Evolutionary conservation across 768 basidiomycete species (phyloP).

Genomic region (Cystobasidium onofrii): DNA sequence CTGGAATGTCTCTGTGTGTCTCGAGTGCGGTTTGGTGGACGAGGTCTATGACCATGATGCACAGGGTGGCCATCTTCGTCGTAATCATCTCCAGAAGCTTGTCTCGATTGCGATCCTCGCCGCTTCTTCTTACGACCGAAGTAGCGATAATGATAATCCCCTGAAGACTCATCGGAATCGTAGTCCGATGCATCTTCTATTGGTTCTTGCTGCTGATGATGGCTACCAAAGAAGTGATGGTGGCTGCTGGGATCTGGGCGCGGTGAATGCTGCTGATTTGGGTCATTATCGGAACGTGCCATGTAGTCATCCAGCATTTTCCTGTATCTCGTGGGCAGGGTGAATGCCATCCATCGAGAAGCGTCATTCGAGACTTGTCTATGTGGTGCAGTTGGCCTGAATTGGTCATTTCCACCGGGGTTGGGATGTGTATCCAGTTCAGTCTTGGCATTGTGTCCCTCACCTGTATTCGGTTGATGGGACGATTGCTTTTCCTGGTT

Average conservation of each 20-base stretch:
- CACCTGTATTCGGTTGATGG: not conserved
- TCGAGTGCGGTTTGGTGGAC: not conserved
- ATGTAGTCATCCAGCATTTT: conserved; percentile 25
- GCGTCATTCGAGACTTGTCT: conserved; percentile 17
- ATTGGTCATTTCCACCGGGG: not conserved
- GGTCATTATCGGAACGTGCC: not conserved
- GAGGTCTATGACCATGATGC: not conserved
- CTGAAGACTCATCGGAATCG: not conserved
- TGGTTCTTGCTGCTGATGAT: not conserved
- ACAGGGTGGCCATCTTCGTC: not conserved
- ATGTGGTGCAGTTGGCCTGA: not conserved
- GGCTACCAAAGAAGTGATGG: not conserved
- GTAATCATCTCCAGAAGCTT: not conserved
- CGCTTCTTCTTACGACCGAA: conserved; percentile 17
- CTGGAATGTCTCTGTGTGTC: not conserved
- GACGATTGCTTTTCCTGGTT: not conserved
- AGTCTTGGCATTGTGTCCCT: not conserved
- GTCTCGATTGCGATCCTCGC: not conserved
- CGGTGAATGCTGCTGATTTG: not conserved
- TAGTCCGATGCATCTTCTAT: not conserved
- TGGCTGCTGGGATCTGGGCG: not conserved
- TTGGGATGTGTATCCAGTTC: not conserved
- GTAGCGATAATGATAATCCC: conserved; percentile 6
- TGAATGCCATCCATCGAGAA: conserved; percentile 28
- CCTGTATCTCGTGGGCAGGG: conserved; percentile 10